Evolutionary conservation across 1,284 basidiomycete species (phyloP).

Genomic region (Boletellus deceptivus): DNA sequence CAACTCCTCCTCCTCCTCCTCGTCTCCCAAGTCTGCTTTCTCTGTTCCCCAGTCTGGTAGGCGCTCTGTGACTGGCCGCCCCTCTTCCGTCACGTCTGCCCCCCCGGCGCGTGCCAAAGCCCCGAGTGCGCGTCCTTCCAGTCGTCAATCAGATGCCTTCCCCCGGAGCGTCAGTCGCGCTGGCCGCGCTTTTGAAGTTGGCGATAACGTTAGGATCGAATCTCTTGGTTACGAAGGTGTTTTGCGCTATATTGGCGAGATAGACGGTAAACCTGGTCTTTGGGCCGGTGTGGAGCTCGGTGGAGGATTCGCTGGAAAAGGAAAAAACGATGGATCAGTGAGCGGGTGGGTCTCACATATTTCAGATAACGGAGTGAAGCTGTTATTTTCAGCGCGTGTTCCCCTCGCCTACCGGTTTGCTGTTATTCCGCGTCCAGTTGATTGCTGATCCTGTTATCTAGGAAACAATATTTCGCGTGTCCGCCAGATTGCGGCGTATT

Average conservation of each 20-base stretch:
- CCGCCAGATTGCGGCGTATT: conserved; percentile 89
- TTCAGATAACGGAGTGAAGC: neutral
- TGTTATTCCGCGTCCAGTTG: neutral
- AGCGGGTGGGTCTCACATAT: conserved; percentile 63
- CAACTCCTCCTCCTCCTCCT: conserved; percentile 46
- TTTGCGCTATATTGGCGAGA: conserved; percentile 76
- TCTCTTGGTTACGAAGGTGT: conserved; percentile 83
- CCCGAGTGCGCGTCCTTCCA: conserved; percentile 52
- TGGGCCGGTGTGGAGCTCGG: conserved; percentile 93
- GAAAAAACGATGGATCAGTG: conserved; percentile 94
- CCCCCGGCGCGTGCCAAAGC: conserved; percentile 49
- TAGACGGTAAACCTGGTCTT: conserved; percentile 80
- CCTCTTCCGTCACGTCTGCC: conserved; percentile 50
- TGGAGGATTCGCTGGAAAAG: conserved; percentile 84
- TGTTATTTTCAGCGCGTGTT: neutral
- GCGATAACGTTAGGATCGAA: conserved; percentile 82
- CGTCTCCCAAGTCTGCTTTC: conserved; percentile 43
- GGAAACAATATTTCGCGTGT: conserved; percentile 86
- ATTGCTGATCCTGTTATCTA: conserved; percentile 27
- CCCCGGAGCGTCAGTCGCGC: conserved; percentile 45
- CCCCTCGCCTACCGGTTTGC: neutral
- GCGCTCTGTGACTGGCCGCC: conserved; percentile 41
- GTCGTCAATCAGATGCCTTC: conserved; percentile 61
- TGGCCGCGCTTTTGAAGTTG: conserved; percentile 57
- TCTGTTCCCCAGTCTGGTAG: conserved; percentile 36